These are phyloP conservation scores for Telopea speciosissima DNA, from an alignment of 177 flowering plant species.

Conservation along the genomic window DNA sequence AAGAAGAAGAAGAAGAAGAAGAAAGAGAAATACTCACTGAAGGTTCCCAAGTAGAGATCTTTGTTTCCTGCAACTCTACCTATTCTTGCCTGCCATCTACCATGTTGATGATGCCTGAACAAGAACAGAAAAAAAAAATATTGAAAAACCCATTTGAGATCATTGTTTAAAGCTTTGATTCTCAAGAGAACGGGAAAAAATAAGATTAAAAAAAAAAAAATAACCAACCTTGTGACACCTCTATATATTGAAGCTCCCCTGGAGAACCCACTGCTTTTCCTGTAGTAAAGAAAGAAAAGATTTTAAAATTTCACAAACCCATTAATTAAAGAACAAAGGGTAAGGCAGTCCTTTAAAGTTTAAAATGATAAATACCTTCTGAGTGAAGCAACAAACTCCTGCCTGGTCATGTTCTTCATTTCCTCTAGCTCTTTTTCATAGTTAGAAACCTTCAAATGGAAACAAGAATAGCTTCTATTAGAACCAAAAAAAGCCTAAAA, in stretches of 20 bases:
- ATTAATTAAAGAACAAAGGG: constrained; percentile 5
- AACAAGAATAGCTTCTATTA: neutral
- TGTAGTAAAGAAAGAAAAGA: constrained; percentile 12
- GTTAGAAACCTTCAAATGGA: constrained; percentile 37
- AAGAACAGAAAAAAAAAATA: neutral
- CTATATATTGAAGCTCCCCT: constrained; percentile 82
- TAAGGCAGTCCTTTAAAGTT: no score
- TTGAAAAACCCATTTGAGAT: constrained; percentile 6
- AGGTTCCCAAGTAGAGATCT: constrained; percentile 80
- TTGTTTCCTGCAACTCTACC: constrained; percentile 91
- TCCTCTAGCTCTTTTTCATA: constrained; percentile 69
- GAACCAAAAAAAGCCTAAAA: neutral
- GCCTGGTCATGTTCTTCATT: constrained; percentile 84
- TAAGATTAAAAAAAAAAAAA: neutral
- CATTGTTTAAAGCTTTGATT: neutral
- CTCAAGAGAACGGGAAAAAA: neutral
- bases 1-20: neutral
- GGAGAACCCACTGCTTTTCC: constrained; percentile 76
- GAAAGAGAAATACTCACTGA: constrained; percentile 38
- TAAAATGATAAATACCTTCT: constrained; percentile 41
- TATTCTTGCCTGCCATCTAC: constrained; percentile 82
- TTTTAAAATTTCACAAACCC: neutral
- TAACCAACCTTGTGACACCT: constrained; percentile 74
- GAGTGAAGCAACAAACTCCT: constrained; percentile 77
- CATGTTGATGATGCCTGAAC: constrained; percentile 85